Evolutionary conservation across 371 early-diverging fungal species (phyloP).

Genomic region (Batrachochytrium dendrobatidis): DNA sequence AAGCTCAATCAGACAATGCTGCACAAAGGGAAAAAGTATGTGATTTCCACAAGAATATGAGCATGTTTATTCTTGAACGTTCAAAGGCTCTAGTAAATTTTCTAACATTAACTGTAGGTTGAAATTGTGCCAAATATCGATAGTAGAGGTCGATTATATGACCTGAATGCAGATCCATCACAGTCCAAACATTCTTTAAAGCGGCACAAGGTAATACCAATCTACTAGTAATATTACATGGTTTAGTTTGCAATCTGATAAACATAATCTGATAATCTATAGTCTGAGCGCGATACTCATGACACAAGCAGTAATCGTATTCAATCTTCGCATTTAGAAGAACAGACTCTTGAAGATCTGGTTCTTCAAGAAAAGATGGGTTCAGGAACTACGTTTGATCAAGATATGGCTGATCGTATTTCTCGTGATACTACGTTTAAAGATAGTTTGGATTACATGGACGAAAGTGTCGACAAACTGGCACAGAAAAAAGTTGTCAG

Average conservation of each 20-base stretch:
- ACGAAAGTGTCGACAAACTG: conserved; percentile 79
- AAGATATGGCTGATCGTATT: conserved; percentile 66
- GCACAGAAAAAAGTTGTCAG: conserved; percentile 29
- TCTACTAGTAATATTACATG: no score
- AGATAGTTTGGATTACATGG: conserved; percentile 70
- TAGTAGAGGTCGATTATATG: not conserved
- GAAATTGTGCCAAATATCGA: not conserved
- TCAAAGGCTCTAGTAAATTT: not conserved
- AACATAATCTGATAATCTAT: no score
- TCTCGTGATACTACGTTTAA: conserved; percentile 65
- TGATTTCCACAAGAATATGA: not conserved
- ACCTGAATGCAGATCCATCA: not conserved
- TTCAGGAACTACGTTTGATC: conserved; percentile 44
- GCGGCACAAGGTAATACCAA: no score
- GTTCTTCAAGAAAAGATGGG: conserved; percentile 61
- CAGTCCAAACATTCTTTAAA: not conserved
- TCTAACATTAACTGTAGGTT: not conserved
- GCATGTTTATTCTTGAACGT: not conserved
- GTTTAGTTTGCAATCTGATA: no score
- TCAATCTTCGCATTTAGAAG: conserved; percentile 51
- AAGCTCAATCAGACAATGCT: conserved; percentile 8
- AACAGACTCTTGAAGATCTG: conserved; percentile 53
- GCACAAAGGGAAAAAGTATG: no score
- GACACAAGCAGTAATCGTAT: conserved; percentile 27
- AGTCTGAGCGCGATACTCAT: conserved; percentile 35